Base-by-base conservation (phyloP, 2,329 filamentous ascomycete species). In the Fusarium pilosicola region DNA sequence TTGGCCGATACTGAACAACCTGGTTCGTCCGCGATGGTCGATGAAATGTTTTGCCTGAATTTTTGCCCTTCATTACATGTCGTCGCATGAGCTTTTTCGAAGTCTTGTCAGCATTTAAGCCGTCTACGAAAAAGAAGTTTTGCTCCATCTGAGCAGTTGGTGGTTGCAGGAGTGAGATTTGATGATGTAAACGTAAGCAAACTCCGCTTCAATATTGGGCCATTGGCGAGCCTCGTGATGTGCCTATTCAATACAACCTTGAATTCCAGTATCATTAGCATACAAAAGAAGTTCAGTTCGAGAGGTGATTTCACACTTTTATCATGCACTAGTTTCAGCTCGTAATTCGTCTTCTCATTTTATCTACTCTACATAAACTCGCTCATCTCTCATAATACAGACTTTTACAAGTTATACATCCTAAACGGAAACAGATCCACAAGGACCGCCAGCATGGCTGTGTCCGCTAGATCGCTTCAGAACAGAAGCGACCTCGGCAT, bases 381-480 rank as follows among this genome's bases (percentile, higher is more conserved):
- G 24, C 62, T 46, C 36, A 58, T 69, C 51, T 62, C 39, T 70
- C 66, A 70, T 70, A 65, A 55, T 70, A 70, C 66, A 70, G n/a
- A 45, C 42, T 44, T 59, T 36, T 58, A 54, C 14, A 55, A n/a
- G 34, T 34, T 28, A 24, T 46, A 20, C 28, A 45, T 22, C 32
- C 20, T 51, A 70, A 41, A 60, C 32, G 8, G 57, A 51, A 34
- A 70, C 68, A 18, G 60, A 51, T 24, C 80, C 80, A 24, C 80
- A 81, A 44, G 80, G 80, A 11, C 80, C 78, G 14, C 73, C 65
- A 41, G 70, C 61, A 57, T 81, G 80, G 20, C 59, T 71, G 39
- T 78, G 76, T 20, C 55, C 64, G 12, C 71, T 67, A 2, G 68
- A 67, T 45, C 79, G 68, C 77, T 79, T 78, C 65, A 80, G 73